phyloP scores from a whole-genome alignment of 2,329 filamentous ascomycete species.

The Aspergillus spinulosporus region DNA sequence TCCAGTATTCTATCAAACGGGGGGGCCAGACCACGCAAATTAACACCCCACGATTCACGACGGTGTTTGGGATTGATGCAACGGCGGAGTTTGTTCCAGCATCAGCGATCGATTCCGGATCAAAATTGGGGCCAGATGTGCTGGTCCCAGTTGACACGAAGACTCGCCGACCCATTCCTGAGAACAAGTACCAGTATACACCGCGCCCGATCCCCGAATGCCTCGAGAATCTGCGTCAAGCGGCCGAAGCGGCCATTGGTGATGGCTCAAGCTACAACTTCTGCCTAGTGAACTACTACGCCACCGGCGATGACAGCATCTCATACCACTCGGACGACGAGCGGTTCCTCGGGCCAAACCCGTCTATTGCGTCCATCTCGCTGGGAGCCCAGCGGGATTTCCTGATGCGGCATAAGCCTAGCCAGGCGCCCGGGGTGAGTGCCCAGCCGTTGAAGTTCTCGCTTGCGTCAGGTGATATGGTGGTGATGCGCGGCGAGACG shows the following conservation, averaged over 20 bases:
- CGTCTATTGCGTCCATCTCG: conserved; percentile 73
- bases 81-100: conserved; percentile 59
- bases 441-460: conserved; percentile 50
- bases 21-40: conserved; percentile 64
- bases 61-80: conserved; percentile 62
- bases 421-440: conserved; percentile 32
- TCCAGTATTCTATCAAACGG: conserved; percentile 71
- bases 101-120: background rate
- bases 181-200: conserved; percentile 57
- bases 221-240: conserved; percentile 62
- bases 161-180: conserved; percentile 41
- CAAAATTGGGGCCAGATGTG: background rate
- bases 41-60: conserved; percentile 61
- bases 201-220: conserved; percentile 72
- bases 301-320: conserved; percentile 72
- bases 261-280: conserved; percentile 66
- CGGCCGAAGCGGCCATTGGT: conserved; percentile 66
- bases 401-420: conserved; percentile 74
- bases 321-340: conserved; percentile 80
- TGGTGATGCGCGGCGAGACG: conserved; percentile 73
- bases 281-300: conserved; percentile 80
- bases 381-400: conserved; percentile 74
- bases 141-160: conserved; percentile 43
- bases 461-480: conserved; percentile 71
- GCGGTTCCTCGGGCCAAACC: conserved; percentile 67